Percentiles rank a stretch among this genome's conserved stretches.
Conservation (phyloP, 148 eudicot genomes). For the Spergularia bocconei region DNA sequence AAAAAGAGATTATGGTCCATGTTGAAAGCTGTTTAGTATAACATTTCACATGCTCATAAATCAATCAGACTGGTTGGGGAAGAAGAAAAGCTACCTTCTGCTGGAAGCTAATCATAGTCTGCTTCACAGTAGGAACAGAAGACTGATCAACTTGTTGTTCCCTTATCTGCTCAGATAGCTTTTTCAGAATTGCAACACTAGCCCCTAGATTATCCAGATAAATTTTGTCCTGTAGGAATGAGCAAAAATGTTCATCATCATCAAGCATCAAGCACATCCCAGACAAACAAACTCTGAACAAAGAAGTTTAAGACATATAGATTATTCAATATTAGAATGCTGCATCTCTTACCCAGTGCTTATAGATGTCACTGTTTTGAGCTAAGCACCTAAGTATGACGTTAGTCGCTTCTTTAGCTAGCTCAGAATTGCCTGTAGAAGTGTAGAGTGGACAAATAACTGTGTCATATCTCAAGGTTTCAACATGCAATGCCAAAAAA, state of each 20-base stretch:
- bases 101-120: conserved; percentile 59
- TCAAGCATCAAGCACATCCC: conserved; percentile 6
- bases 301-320: background rate
- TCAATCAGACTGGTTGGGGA: background rate
- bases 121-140: conserved; percentile 45
- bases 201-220: conserved; percentile 63
- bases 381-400: conserved; percentile 56
- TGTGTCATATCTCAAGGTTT: background rate
- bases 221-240: conserved; percentile 47
- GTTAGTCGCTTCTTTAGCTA: conserved; percentile 59
- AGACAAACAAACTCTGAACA: background rate
- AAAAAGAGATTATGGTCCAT: background rate
- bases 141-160: conserved; percentile 43
- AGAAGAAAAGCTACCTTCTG: conserved; percentile 43
- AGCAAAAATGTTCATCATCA: background rate
- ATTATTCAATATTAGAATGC: background rate
- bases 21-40: background rate
- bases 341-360: conserved; percentile 71
- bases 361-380: conserved; percentile 58
- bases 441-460: background rate
- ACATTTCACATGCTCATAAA: background rate
- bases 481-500: background rate
- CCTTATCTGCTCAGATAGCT: conserved; percentile 53
- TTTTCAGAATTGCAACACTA: conserved; percentile 57
- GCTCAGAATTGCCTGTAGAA: conserved; percentile 57